A percentile compares a stretch with the other conserved stretches of the same genome.
Conservation (phyloP, 176 grass and related monocot species). For the Cenchrus purpureus region DNA sequence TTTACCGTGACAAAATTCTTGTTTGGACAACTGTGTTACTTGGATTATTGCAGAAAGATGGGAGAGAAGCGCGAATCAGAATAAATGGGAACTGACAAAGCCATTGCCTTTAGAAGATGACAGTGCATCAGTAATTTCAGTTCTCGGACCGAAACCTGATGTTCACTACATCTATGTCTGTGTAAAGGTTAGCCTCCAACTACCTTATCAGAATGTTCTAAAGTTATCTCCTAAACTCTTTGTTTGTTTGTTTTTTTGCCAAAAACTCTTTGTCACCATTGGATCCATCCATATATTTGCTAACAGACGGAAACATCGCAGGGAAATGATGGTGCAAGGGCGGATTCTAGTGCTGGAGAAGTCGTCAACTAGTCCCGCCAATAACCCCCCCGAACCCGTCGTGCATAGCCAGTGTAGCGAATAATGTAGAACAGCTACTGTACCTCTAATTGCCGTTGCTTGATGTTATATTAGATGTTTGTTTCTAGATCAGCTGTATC, state of each 20-base stretch:
- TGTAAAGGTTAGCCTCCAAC: constrained; percentile 63
- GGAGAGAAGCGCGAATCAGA: constrained; percentile 62
- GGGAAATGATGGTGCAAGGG: background rate
- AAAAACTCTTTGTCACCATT: background rate
- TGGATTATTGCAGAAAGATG: constrained; percentile 57
- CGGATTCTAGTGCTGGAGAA: constrained; percentile 18
- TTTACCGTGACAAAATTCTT: background rate
- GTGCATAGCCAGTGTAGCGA: constrained; percentile 42
- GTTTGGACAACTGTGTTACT: constrained; percentile 20
- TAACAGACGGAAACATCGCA: constrained; percentile 4
- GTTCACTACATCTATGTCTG: constrained; percentile 96
- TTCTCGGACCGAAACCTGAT: constrained; percentile 83
- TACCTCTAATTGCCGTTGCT: constrained; percentile 6
- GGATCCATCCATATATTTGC: background rate
- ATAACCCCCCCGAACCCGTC: constrained; percentile 14
- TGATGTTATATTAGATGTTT: constrained; percentile 8
- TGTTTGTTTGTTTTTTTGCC: too few species aligned
- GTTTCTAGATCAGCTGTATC: background rate
- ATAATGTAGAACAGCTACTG: constrained; percentile 48
- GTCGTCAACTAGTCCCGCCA: constrained; percentile 5
- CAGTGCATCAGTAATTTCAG: constrained; percentile 42
- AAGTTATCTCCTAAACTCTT: constrained; percentile 1
- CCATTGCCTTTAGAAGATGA: constrained; percentile 78
- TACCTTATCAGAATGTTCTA: background rate
- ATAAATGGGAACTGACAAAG: constrained; percentile 69